Evolutionary conservation across 306 rosid genomes (phyloP), one percentile per base, ranked within the genome.

Genomic region (Begonia fuchsioides): DNA sequence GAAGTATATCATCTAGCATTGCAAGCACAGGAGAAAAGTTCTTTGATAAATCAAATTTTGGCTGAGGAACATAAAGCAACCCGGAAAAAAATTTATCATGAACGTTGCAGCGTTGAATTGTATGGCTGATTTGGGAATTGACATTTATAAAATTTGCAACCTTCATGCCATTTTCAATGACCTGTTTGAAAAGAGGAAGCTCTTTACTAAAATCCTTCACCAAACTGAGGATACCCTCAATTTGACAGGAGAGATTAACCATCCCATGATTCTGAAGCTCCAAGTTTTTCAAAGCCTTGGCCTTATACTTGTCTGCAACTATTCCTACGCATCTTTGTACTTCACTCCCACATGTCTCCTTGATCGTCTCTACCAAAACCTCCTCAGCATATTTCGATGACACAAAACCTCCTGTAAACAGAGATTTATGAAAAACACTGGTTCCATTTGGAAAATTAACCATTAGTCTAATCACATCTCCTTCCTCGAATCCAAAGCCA

Each of bases 211-310:
- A 85, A 73, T 85, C 98, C 87, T 85, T 84, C 59, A 90, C 72
- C 74, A 90, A 85, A 66, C 87, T 66, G 72, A 75, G 43, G 64
- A 90, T 67, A 55, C 94, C 98, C 76, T 90, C 93, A 68, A 90
- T 75, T 84, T 81, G 95, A 75, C 98, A 90, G 51, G 74, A 79
- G 61, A 88, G 76, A 62, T 90, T 90, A 44, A 90, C 95, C 98
- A 90, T 90, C 98, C 98, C 85, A 49, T 79, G 98, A 69, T 81
- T 75, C 78, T 75, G 88, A 53, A 61, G 43, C 75, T 90, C 98
- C 81, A 90, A 75, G 65, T 77, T 84, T 82, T 72, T 81, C 74
- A 90, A 73, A 19, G 98, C 98, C 73, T 85, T 85, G 47, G 71
- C 82, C 74, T 90, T 90, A 63, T 75, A 90, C 74, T 74, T 90